Base-by-base conservation (phyloP, 2,329 filamentous ascomycete genomes). In the Iodosphaeria phyllophila region DNA sequence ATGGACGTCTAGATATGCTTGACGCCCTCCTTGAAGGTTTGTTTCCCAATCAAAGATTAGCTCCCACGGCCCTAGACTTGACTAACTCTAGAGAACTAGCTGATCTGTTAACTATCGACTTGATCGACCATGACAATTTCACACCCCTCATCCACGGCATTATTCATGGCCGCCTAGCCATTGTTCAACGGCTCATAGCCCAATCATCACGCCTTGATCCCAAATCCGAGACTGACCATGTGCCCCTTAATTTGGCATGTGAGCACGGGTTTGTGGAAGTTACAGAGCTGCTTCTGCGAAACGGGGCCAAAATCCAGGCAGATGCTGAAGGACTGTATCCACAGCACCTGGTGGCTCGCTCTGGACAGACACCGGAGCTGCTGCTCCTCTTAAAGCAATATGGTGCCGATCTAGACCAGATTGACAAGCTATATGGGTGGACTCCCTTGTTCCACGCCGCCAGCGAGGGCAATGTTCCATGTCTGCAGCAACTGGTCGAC, bases 351-450 rank as follows among this genome's bases (percentile, higher is more conserved):
- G 86, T 95, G 12, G 86, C 89, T 13, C 68, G 89, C 28, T 89
- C 86, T 16, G 82, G 82, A 3, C 74, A 84, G 41, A 77, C 72
- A 1, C 77, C 83, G 1, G 63, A 79, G 27, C 64, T 93, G 15
- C 59, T 95, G 8, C 54, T 84, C 9, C 59, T 93, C 19, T 59
- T 98, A 8, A 76, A 83, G 44, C 62, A 76, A 25, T 84, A 89
- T 40, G 84, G 84, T 2, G 86, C 83, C 13, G 74, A 98, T 44
- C 61, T 98, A 21, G 71, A 98, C 40, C 84, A 95, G 46, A 62
- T 80, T 16, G 89, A 98, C 49, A 95, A 92, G 50, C 61, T 98
- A 10, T 95, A 95, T 39, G 82, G 86, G 31, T 98, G 89, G 89
- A 95, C 89, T 3, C 84, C 89, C 0, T 59, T 98, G 5, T 89